A percentile compares a stretch with the other conserved stretches of the same genome.
These are phyloP conservation scores for Wickerhamomyces subpelliculosus DNA, from an alignment of 805 yeast species.

Conservation along the genomic window DNA sequence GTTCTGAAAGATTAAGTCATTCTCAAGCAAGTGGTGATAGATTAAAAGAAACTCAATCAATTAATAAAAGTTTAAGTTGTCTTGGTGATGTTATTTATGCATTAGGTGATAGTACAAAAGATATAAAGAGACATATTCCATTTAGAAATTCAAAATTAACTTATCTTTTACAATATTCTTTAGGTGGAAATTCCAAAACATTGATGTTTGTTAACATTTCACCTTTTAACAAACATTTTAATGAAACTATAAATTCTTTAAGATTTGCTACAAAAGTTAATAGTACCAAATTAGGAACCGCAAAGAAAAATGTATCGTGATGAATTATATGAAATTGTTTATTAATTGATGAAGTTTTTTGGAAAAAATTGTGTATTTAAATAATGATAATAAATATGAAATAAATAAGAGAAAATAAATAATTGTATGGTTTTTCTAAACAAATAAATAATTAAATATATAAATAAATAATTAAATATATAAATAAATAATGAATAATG, in stretches of 20 bases:
- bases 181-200: constrained; percentile 82
- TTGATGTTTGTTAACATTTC: constrained; percentile 90
- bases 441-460: neutral
- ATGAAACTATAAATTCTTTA: constrained; percentile 78
- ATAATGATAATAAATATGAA: no score
- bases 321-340: neutral
- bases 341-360: no score
- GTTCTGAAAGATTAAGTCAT: constrained; percentile 75
- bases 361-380: no score
- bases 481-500: no score
- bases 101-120: constrained; percentile 38
- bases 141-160: constrained; percentile 93
- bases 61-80: constrained; percentile 81
- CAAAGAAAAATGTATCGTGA: constrained; percentile 1
- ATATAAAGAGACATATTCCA: constrained; percentile 58
- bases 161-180: constrained; percentile 73
- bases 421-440: neutral
- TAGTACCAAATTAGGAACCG: constrained; percentile 33
- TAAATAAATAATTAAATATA: no score
- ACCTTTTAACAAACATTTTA: constrained; percentile 51
- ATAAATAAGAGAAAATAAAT: no score
- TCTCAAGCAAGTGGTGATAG: constrained; percentile 79
- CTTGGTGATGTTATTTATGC: constrained; percentile 86
- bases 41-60: constrained; percentile 79
- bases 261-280: constrained; percentile 86